Evolutionary conservation across 2,329 filamentous ascomycete genomes (phyloP).

Genomic region (Pseudocercospora cruenta): DNA sequence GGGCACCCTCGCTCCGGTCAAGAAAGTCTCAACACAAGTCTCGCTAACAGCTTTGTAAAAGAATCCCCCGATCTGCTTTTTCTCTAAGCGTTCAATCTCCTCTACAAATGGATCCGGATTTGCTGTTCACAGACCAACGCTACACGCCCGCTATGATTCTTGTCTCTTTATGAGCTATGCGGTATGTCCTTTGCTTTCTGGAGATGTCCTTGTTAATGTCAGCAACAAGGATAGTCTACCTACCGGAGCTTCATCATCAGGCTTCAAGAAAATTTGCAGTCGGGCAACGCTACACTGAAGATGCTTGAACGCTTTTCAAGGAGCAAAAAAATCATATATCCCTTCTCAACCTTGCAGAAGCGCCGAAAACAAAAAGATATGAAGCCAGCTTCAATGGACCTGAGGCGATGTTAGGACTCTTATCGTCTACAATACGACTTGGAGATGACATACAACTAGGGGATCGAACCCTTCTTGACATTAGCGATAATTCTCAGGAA

Average conservation of each 20-base stretch:
- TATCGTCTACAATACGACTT: neutral
- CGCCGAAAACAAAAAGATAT: neutral
- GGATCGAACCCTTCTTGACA: constrained; percentile 6
- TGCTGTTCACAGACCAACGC: too few species aligned
- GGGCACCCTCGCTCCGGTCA: neutral
- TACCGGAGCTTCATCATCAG: neutral
- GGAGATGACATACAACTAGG: neutral
- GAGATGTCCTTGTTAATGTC: neutral
- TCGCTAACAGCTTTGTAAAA: too few species aligned
- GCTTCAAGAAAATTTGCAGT: neutral
- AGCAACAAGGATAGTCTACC: neutral
- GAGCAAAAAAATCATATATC: neutral
- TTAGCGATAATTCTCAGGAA: too few species aligned
- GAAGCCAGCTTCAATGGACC: neutral
- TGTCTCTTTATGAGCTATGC: neutral
- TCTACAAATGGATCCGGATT: too few species aligned
- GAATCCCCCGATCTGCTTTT: too few species aligned
- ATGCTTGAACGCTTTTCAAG: neutral
- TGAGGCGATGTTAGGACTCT: neutral
- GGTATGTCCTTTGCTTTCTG: neutral
- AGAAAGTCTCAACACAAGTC: neutral
- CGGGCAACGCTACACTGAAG: neutral
- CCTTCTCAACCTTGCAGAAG: neutral
- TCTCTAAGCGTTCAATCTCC: too few species aligned
- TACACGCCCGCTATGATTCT: neutral